A percentile compares a stretch with the other conserved stretches of the same genome.
These are phyloP conservation scores for Elaeagnus macrophylla DNA, from an alignment of 306 rosid genomes.

Conservation along the genomic window DNA sequence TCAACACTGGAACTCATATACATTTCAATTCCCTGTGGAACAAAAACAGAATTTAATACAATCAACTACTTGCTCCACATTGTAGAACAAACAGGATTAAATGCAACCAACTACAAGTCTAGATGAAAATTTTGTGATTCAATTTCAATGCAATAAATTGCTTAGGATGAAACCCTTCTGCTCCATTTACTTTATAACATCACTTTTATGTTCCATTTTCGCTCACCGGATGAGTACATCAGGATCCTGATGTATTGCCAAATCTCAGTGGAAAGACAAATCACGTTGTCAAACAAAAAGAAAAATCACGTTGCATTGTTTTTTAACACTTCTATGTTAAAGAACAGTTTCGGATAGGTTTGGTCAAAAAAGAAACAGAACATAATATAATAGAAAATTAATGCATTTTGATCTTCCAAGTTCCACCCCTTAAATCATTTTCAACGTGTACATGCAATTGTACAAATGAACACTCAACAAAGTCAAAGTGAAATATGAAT, in stretches of 20 bases:
- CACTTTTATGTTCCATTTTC: background rate
- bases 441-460: background rate
- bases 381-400: background rate
- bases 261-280: too few species aligned
- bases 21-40: slow-evolving; percentile 90
- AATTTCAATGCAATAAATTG: background rate
- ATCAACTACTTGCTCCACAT: slow-evolving; percentile 2
- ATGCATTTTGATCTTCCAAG: background rate
- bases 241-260: too few species aligned
- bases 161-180: background rate
- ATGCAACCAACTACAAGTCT: background rate
- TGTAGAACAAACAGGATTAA: background rate
- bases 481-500: background rate
- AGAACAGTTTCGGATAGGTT: too few species aligned
- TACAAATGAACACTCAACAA: background rate
- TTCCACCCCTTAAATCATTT: background rate
- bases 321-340: too few species aligned
- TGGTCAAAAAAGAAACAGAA: too few species aligned
- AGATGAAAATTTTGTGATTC: background rate
- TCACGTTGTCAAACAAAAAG: too few species aligned
- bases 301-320: too few species aligned
- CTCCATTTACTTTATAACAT: background rate
- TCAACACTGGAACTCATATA: slow-evolving; percentile 49
- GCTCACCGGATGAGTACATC: background rate
- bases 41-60: slow-evolving; percentile 15